Base-by-base conservation (phyloP, 1,284 basidiomycete genomes). In the Serendipita sp. region DNA sequence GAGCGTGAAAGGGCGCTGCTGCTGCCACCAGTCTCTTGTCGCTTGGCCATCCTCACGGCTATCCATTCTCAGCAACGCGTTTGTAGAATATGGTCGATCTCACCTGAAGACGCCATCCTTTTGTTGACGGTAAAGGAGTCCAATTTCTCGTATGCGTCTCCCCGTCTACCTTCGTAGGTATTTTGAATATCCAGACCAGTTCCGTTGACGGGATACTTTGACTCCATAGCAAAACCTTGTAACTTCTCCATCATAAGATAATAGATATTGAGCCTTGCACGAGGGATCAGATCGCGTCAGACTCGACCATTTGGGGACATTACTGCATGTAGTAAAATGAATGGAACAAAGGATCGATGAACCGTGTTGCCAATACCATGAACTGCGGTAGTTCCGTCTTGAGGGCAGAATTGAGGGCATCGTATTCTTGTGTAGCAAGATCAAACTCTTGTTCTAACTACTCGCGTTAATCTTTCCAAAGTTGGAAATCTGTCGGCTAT, bases 241-340 rank as follows among this genome's bases (percentile, higher is more conserved):
- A 97, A 78, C 77, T 94, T 94, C 75, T 98, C 95, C 65, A 95
- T 79, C 71, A 96, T 84, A 65, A 95, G 78, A 74, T 96, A 97
- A 75, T 87, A 95, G 63, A 97, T 88, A 74, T 97, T 97, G 68
- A 95, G 76, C 74, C 88, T 94, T 65, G 66, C n/a, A 22, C 61
- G 66, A 55, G 13, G 50, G 30, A 42, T 34, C 10, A 34, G 22
- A 22, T 22, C 22, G 22, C 1, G 22, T 22, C 22, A 47, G 30
- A 5, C 63, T n/a, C 34, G 8, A 38, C 53, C 10, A 13, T 4
- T 22, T 53, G 12, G 49, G 22, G 49, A 53, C 12, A 42, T 35
- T 29, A 93, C 92, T 98, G 93, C 95, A 99, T 98, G 75, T 97
- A 99, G 80, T 92, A 99, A 79, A 95, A 94, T 29, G 92, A 95